These are phyloP conservation scores for Cladosporium sp. DNA, from an alignment of 2,329 filamentous ascomycete species.

Conservation along the genomic window DNA sequence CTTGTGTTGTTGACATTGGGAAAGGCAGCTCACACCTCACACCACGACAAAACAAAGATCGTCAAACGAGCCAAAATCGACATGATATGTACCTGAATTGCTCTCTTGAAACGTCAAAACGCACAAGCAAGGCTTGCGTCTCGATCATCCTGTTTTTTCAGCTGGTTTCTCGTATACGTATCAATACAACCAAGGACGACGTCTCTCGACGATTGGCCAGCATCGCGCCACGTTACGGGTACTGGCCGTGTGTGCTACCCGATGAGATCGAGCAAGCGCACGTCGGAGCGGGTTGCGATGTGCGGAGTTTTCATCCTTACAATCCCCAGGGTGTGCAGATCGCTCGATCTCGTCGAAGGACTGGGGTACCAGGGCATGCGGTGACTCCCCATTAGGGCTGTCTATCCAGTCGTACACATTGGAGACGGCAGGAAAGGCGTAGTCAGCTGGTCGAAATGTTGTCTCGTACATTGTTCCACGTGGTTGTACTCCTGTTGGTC, in stretches of 20 bases:
- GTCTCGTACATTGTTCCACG: background rate
- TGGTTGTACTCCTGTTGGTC: background rate
- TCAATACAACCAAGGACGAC: background rate
- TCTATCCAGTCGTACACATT: background rate
- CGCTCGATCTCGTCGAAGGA: background rate
- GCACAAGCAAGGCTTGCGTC: background rate
- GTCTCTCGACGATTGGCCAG: background rate
- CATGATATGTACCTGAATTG: background rate
- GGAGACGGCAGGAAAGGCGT: background rate
- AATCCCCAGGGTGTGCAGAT: background rate
- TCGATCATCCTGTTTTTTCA: background rate
- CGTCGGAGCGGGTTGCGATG: conserved; percentile 29
- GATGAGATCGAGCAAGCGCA: background rate
- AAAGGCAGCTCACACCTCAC: background rate
- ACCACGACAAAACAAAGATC: background rate
- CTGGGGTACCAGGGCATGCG: background rate
- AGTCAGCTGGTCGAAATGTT: background rate
- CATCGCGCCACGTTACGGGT: background rate
- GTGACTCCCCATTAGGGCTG: background rate
- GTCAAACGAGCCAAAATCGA: background rate
- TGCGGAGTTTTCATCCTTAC: background rate
- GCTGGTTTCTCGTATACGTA: background rate
- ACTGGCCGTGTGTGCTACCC: background rate
- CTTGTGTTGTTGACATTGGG: background rate
- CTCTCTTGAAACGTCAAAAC: background rate